Evolutionary conservation across 495 filamentous ascomycete genomes (phyloP), one percentile per base, ranked within the genome.

Genomic region (Penicillium mononematosum): DNA sequence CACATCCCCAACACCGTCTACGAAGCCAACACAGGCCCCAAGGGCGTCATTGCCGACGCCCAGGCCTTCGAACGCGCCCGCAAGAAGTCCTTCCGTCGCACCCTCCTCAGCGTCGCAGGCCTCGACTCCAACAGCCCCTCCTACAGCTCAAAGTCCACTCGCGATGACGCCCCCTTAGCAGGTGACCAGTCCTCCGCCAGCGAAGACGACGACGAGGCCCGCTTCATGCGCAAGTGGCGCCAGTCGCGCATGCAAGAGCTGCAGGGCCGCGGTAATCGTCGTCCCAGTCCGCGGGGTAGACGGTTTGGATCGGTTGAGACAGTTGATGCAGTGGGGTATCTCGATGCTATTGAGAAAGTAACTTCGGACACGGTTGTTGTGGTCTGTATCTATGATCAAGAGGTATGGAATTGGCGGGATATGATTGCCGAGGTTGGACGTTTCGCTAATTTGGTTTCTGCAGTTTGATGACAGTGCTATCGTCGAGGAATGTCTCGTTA

Each of bases 31-130:
- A 95, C 95, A n/a, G 94, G 94, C 25, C 95, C 96, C 53, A 98
- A 98, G 76, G 94, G 94, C 61, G 94, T 98, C 70, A 97, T 98
- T 58, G 92, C 95, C 61, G 94, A 98, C 67, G 94, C 94, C 24
- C 84, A 89, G 59, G 86, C 89, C 51, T 98, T 92, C 67, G 92
- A 97, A 72, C 83, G 86, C 51, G 91, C 92, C 11, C 85, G 85
- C 50, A 88, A 86, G 61, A 79, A 75, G 60, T 88, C 83, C 47
- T 80, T 81, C 68, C 79, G 80, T 31, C 65, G 68, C 44, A 81
- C 80, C 17, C 66, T 83, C 27, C 72, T 77, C 43, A 66, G 63
- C 56, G 67, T 64, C 43, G 67, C 75, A 29, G 60, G 69, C 45
- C 52, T 70, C 29, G 67, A 75, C 46, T 59, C 54, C 46, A 59